These are phyloP conservation scores for Candida peoriensis DNA, from an alignment of 805 yeast genomes.

Conservation along the genomic window DNA sequence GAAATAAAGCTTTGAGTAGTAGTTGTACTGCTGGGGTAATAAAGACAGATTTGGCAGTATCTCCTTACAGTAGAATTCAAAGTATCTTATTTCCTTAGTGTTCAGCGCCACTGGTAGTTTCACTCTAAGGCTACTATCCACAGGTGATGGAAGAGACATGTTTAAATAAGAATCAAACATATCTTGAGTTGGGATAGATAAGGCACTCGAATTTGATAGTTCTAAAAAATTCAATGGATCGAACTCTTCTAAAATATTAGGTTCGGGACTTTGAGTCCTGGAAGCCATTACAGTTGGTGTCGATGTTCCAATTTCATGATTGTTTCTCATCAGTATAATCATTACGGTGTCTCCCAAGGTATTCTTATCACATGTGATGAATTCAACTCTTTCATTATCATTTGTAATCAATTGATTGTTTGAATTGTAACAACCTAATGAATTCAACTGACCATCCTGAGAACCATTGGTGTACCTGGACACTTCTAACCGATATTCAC, in stretches of 20 bases:
- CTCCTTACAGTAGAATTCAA: constrained; percentile 39
- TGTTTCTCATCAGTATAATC: constrained; percentile 2
- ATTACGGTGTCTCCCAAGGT: constrained; percentile 8
- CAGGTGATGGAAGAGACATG: constrained; percentile 7
- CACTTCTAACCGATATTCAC: constrained; percentile 21
- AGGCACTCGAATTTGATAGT: constrained; percentile 6
- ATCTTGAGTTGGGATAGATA: constrained; percentile 1
- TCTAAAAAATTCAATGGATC: background rate
- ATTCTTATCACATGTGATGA: constrained; percentile 8
- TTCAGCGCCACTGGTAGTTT: constrained; percentile 28
- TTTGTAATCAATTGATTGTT: too few species aligned
- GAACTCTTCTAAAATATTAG: constrained; percentile 11
- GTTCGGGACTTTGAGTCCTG: too few species aligned
- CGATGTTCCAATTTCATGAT: background rate
- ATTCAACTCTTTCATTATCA: constrained; percentile 1
- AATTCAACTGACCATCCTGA: constrained; percentile 8
- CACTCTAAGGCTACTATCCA: constrained; percentile 20
- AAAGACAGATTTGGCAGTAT: constrained; percentile 37
- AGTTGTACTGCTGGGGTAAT: constrained; percentile 38
- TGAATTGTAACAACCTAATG: too few species aligned
- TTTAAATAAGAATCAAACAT: too few species aligned
- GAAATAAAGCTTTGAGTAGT: constrained; percentile 39
- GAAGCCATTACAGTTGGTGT: too few species aligned
- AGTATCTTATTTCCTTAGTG: constrained; percentile 31
- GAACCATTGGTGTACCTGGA: too few species aligned